Evolutionary conservation across 176 grass and related monocot genomes (phyloP).

Genomic region (Carex kokanica): DNA sequence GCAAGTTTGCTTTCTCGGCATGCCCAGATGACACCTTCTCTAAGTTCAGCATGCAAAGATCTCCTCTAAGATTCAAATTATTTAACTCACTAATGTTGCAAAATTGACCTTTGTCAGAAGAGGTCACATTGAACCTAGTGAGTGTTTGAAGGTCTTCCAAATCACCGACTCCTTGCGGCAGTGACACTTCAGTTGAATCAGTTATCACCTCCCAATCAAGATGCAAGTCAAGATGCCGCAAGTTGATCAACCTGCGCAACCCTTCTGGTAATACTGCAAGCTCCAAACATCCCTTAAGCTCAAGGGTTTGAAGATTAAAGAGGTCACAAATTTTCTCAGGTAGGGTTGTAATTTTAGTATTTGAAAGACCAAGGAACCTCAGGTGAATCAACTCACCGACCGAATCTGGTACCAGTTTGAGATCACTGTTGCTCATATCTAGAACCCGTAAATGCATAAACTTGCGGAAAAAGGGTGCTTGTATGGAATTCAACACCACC

Average conservation of each 20-base stretch:
- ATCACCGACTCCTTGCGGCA: background rate
- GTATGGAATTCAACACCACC: background rate
- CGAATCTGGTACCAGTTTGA: slow-evolving; percentile 36
- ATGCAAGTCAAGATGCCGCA: slow-evolving; percentile 47
- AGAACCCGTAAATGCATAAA: slow-evolving; percentile 30
- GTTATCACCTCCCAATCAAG: slow-evolving; percentile 46
- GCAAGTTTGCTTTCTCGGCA: slow-evolving; percentile 35
- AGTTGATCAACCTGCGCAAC: slow-evolving; percentile 37
- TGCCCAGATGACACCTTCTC: slow-evolving; percentile 17
- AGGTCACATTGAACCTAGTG: slow-evolving; percentile 30
- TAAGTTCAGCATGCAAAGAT: slow-evolving; percentile 57
- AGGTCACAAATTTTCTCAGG: slow-evolving; percentile 39
- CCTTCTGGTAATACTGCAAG: slow-evolving; percentile 43
- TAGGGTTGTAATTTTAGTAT: slow-evolving; percentile 30
- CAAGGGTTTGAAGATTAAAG: slow-evolving; percentile 44
- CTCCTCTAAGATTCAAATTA: slow-evolving; percentile 52
- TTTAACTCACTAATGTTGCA: slow-evolving; percentile 44
- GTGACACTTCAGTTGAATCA: background rate
- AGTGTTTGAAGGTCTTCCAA: slow-evolving; percentile 44
- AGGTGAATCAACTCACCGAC: slow-evolving; percentile 40
- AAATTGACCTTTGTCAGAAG: background rate
- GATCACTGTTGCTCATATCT: slow-evolving; percentile 38
- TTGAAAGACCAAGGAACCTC: slow-evolving; percentile 40
- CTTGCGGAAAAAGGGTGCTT: slow-evolving; percentile 26
- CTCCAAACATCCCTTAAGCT: slow-evolving; percentile 35